Conservation (phyloP, 2,329 filamentous ascomycete species). For the Botryotinia globosa region DNA sequence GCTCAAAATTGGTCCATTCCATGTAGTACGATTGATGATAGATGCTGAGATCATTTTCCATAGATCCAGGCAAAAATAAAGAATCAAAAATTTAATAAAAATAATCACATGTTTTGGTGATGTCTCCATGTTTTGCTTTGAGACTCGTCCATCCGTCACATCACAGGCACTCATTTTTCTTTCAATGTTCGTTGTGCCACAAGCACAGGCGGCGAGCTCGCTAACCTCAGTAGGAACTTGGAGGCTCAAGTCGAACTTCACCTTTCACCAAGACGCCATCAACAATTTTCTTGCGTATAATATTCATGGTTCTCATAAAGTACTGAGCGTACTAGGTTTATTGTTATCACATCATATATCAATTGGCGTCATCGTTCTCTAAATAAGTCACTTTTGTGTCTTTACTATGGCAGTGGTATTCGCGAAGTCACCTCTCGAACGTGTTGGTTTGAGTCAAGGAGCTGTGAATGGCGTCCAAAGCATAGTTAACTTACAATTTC, state of each 20-base stretch:
- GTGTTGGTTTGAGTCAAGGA: conserved; percentile 3
- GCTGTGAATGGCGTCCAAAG: neutral
- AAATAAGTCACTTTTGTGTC: neutral
- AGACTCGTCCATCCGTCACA: too few species aligned
- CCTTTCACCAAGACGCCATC: neutral
- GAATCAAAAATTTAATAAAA: conserved; percentile 29
- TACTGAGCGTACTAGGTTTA: neutral
- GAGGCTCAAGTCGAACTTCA: neutral
- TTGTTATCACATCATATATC: neutral
- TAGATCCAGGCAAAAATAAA: conserved; percentile 33
- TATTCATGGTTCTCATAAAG: neutral
- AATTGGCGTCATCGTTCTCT: neutral
- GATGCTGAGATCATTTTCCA: conserved; percentile 30
- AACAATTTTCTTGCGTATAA: neutral
- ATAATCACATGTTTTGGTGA: conserved; percentile 5
- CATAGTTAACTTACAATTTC: conserved; percentile 6
- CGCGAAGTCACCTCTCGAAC: neutral
- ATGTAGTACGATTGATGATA: conserved; percentile 28
- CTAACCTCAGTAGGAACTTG: neutral
- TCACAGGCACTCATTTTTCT: neutral
- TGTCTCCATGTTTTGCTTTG: neutral
- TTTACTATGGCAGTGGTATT: neutral
- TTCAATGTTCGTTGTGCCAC: neutral
- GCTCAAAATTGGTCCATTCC: conserved; percentile 26
- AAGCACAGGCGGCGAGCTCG: neutral